phyloP scores from a whole-genome alignment of 441 rosid species.

The Erodium texanum region DNA sequence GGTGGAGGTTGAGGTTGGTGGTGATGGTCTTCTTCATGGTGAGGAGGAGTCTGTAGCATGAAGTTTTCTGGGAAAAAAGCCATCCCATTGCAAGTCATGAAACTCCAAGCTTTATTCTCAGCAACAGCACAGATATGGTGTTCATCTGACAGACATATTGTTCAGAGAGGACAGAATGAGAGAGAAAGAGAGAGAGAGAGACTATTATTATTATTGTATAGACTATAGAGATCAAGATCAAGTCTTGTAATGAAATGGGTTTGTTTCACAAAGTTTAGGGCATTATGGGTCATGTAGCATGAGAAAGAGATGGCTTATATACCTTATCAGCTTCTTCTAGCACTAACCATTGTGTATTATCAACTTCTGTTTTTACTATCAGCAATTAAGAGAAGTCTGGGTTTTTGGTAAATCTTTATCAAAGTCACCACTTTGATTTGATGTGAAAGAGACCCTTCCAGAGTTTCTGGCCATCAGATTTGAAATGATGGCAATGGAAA shows the following conservation, averaged over 20 bases:
- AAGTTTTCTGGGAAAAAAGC: slow-evolving; percentile 74
- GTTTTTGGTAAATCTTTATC: too few relatives aligned
- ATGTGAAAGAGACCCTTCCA: too few relatives aligned
- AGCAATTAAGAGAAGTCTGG: too few relatives aligned
- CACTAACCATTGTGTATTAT: too few relatives aligned
- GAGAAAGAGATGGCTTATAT: slow-evolving; percentile 34
- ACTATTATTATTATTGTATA: too few relatives aligned
- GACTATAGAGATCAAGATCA: background rate
- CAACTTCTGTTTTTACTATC: too few relatives aligned
- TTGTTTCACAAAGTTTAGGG: background rate
- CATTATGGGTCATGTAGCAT: background rate
- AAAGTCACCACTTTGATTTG: too few relatives aligned
- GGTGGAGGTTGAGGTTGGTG: slow-evolving; percentile 23
- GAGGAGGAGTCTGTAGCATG: slow-evolving; percentile 70
- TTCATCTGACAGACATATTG: background rate
- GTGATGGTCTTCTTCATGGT: slow-evolving; percentile 38
- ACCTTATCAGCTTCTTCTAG: slow-evolving; percentile 30
- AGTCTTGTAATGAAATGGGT: too few relatives aligned
- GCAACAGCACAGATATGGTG: too few relatives aligned
- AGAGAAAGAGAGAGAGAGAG: background rate
- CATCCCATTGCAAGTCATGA: slow-evolving; percentile 72
- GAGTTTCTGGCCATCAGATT: too few relatives aligned
- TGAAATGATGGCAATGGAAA: too few relatives aligned
- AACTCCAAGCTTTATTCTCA: too few relatives aligned
- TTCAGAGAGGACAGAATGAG: background rate